Evolutionary conservation across 805 yeast species (phyloP).

Genomic region (Sugiyamaella chiloensis): DNA sequence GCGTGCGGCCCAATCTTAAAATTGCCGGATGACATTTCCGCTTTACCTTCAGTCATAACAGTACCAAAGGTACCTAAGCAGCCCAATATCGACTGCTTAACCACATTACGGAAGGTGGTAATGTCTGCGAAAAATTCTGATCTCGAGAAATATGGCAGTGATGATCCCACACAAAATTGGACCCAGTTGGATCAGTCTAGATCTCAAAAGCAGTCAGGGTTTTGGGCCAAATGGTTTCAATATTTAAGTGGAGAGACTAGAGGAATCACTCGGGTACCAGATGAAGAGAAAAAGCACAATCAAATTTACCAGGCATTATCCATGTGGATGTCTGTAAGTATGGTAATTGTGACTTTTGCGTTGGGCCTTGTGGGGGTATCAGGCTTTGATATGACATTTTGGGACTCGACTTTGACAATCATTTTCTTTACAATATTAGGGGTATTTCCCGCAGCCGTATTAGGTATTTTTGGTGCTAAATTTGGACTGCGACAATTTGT

Average conservation of each 20-base stretch:
- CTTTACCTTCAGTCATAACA: too few relatives aligned
- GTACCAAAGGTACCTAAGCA: too few relatives aligned
- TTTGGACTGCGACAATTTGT: conserved; percentile 84
- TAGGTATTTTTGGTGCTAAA: conserved; percentile 75
- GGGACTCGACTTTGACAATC: conserved; percentile 60
- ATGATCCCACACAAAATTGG: too few relatives aligned
- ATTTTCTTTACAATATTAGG: conserved; percentile 72
- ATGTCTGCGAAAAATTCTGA: too few relatives aligned
- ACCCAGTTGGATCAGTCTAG: too few relatives aligned
- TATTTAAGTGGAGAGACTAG: conserved; percentile 44
- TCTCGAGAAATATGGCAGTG: too few relatives aligned
- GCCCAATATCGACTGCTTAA: too few relatives aligned
- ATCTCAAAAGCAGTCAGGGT: too few relatives aligned
- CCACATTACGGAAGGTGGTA: too few relatives aligned
- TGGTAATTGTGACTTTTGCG: conserved; percentile 75
- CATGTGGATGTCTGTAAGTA: conserved; percentile 85
- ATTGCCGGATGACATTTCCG: too few relatives aligned
- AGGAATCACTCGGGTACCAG: conserved; percentile 76
- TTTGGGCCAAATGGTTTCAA: conserved; percentile 8
- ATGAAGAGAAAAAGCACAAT: conserved; percentile 65
- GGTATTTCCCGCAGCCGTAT: conserved; percentile 69
- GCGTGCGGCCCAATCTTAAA: too few relatives aligned
- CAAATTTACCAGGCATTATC: conserved; percentile 66
- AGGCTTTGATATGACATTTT: conserved; percentile 63
- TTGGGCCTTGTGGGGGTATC: conserved; percentile 64